These are phyloP conservation scores for Bruguiera hainesii DNA, from an alignment of 441 rosid species.

Conservation along the genomic window DNA sequence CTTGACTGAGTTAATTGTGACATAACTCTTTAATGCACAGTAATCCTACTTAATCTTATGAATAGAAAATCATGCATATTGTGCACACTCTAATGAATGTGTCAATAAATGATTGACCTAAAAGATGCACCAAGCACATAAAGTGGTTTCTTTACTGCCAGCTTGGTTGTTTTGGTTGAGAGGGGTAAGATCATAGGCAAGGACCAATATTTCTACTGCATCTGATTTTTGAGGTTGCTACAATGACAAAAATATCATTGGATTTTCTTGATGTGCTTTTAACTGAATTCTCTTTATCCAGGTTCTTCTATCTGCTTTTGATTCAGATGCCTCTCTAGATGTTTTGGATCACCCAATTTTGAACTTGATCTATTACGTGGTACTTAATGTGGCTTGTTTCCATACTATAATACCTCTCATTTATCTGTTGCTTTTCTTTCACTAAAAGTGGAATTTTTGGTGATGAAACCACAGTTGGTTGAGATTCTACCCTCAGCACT, in stretches of 20 bases:
- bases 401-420: background rate
- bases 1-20: no score
- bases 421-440: background rate
- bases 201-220: background rate
- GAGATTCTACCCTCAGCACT: constrained; percentile 64
- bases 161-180: no score
- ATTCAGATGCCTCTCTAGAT: constrained; percentile 53
- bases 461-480: constrained; percentile 35
- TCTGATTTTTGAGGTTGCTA: background rate
- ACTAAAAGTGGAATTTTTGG: background rate
- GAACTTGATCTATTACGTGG: constrained; percentile 61
- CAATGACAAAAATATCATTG: background rate
- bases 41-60: no score
- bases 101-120: no score
- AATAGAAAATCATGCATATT: no score
- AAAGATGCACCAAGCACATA: no score
- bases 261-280: background rate
- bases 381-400: constrained; percentile 8
- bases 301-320: constrained; percentile 60
- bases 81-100: no score
- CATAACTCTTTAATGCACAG: no score
- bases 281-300: constrained; percentile 20
- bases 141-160: no score
- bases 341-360: constrained; percentile 70
- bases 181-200: no score